Evolutionary conservation across 805 yeast species (phyloP), one percentile per base, ranked within the genome.

Genomic region (Saccharomyces eubayanus): DNA sequence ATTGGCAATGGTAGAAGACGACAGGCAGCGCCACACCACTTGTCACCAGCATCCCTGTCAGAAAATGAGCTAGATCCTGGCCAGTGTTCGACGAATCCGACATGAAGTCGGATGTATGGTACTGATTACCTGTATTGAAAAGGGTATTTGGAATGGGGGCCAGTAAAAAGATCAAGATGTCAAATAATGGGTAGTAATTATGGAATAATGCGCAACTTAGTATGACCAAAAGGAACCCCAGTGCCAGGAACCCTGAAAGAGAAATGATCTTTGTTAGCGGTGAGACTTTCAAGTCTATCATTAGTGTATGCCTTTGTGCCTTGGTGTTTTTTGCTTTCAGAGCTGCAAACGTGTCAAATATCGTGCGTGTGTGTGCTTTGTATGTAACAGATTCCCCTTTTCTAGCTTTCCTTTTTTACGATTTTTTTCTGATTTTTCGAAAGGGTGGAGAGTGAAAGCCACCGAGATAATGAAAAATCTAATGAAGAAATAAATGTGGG

Each of bases 101-200:
- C 81, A 84, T 79, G 63, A 84, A 84, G 65, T 85, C 88, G 56
- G 82, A 81, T 49, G 67, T 67, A 28, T 73, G 74, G 28, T 65
- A 66, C 55, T 74, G 72, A 56, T 73, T 70, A 36, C 77, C 72
- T 36, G 43, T 4, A 36, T 9, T 16, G 55, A 84, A 80, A 6
- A 85, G 58, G 9, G 85, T 76, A 56, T 85, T 83, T 4, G 95
- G 95, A 40, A 85, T 53, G 40, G 90, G 91, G 2, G 94, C 91
- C 45, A 83, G 56, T 43, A 82, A 74, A 67, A 85, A 85, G 58
- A 86, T 74, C 16, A 82, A 82, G 31, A 81, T 77, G 59, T 87
- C 89, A 41, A 85, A 77, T 54, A 92, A 77, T 40, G 99, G 98
- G 63, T 85, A 82, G 95, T 97, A 94, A 69, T 89, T 90, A 49